Base-by-base conservation (phyloP, 2,329 filamentous ascomycete genomes). In the Zasmidium angulare region DNA sequence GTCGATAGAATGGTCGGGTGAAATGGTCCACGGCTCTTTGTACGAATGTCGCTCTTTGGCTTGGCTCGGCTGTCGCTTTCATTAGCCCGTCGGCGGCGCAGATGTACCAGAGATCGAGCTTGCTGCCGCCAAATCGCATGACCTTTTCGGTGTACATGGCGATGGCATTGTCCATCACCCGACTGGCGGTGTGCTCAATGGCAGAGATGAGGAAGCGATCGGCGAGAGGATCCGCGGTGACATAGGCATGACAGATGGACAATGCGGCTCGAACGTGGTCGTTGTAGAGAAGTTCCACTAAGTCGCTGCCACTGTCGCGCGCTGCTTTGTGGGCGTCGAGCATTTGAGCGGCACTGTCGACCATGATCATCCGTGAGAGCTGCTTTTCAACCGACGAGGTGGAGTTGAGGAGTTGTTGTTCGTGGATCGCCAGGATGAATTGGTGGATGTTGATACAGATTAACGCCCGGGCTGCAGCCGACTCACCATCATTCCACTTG, bases 361-460 rank as follows among this genome's bases (percentile, higher is more conserved):
- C 22, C 4, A 50, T n/a, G 22, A 29, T 29, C 21, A 50, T 50
- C 7, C 48, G 48, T 9, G 48, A 23, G 17, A 50, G 22, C 19
- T 50, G 48, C n/a, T 26, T 50, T n/a, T 50, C 48, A 11, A 50
- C 48, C 17, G 48, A 50, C 7, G 22, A 19, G 3, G 48, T 50
- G 26, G 48, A 29, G 26, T 50, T 23, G 17, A 23, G 48, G 22
- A 50, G 22, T 29, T 50, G 48, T 19, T 50, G 21, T 50, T 50
- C 48, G 14, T 50, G 48, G 22, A 50, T 50, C 14, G 48, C 48
- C 3, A 50, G 48, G 48, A 50, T 50, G 48, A 26, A 50, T 50
- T 50, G 48, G 22, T 50, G 48, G 20, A 29, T 23, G 26, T 50
- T 50, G 22, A 50, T 23, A 7, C 22, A 23, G 12, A 50, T 21